Conservation (phyloP, 371 early-diverging fungal genomes). For the Coemansia sp. region DNA sequence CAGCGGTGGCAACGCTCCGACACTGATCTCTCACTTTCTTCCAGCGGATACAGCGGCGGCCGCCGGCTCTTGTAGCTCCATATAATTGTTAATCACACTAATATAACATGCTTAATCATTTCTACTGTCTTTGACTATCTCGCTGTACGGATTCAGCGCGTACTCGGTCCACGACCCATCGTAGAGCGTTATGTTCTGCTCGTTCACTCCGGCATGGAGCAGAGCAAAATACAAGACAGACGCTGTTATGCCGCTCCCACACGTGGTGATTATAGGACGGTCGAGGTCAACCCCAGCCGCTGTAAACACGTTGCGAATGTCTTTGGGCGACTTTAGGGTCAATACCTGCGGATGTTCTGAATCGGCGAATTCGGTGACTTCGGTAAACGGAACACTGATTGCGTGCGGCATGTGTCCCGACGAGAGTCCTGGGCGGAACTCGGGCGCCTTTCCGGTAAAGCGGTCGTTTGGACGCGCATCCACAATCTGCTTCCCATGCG, state of each 20-base stretch:
- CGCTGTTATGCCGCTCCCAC: conserved; percentile 82
- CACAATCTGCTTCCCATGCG: conserved; percentile 57
- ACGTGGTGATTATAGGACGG: conserved; percentile 62
- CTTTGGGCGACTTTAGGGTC: conserved; percentile 49
- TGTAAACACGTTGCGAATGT: conserved; percentile 55
- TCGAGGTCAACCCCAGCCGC: conserved; percentile 60
- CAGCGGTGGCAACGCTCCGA: conserved; percentile 40
- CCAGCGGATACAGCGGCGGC: conserved; percentile 26
- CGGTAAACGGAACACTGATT: conserved; percentile 66
- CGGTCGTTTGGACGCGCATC: conserved; percentile 79
- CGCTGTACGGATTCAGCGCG: conserved; percentile 60
- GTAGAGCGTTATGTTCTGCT: conserved; percentile 64
- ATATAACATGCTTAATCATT: background rate
- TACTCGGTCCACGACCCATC: conserved; percentile 89
- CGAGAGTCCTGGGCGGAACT: conserved; percentile 78
- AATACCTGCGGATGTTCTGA: conserved; percentile 46
- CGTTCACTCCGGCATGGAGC: conserved; percentile 60
- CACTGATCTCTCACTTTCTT: conserved; percentile 30
- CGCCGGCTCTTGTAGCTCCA: conserved; percentile 18
- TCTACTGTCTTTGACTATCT: conserved; percentile 56
- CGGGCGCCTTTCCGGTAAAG: conserved; percentile 78
- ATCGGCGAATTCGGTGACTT: conserved; percentile 54
- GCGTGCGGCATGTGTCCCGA: conserved; percentile 87
- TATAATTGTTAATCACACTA: background rate
- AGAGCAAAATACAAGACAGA: conserved; percentile 70